Percentiles rank a stretch among this genome's conserved stretches.
phyloP scores from a whole-genome alignment of 345 rosid species.

The Hibiscus trionum region DNA sequence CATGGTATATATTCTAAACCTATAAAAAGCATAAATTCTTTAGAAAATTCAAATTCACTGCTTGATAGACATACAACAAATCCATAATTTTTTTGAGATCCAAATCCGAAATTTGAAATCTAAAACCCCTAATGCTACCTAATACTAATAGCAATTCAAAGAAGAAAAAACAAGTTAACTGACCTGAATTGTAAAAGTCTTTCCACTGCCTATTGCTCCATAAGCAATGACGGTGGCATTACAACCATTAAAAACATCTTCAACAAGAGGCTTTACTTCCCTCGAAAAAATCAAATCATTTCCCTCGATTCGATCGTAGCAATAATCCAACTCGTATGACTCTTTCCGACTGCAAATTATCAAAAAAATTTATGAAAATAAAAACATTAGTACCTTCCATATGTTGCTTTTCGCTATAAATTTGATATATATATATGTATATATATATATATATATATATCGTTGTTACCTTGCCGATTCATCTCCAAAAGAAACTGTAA shows the following conservation, averaged over 20 bases:
- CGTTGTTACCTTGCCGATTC: constrained; percentile 32
- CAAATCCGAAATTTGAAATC: too few relatives aligned
- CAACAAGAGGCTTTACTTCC: constrained; percentile 51
- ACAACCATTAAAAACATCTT: constrained; percentile 45
- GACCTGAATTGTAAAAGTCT: constrained; percentile 56
- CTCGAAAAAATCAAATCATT: constrained; percentile 28
- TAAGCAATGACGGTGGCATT: constrained; percentile 52
- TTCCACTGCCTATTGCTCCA: constrained; percentile 70
- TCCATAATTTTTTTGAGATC: too few relatives aligned
- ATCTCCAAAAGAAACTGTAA: constrained; percentile 42
- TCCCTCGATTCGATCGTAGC: constrained; percentile 40
- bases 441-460: not conserved
- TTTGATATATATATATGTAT: not conserved
- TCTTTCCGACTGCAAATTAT: constrained; percentile 40
- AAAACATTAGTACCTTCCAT: not conserved
- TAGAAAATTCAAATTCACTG: too few relatives aligned
- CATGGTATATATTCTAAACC: too few relatives aligned
- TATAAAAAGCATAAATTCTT: too few relatives aligned
- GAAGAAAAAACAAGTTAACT: not conserved
- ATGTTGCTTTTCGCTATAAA: not conserved
- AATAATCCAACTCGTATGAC: constrained; percentile 40
- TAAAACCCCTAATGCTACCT: not conserved
- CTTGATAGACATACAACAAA: too few relatives aligned
- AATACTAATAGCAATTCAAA: not conserved
- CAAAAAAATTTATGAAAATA: not conserved